A percentile compares a stretch with the other conserved stretches of the same genome.
These are phyloP conservation scores for Boletus bicolor DNA, from an alignment of 768 basidiomycete genomes.

Conservation along the genomic window DNA sequence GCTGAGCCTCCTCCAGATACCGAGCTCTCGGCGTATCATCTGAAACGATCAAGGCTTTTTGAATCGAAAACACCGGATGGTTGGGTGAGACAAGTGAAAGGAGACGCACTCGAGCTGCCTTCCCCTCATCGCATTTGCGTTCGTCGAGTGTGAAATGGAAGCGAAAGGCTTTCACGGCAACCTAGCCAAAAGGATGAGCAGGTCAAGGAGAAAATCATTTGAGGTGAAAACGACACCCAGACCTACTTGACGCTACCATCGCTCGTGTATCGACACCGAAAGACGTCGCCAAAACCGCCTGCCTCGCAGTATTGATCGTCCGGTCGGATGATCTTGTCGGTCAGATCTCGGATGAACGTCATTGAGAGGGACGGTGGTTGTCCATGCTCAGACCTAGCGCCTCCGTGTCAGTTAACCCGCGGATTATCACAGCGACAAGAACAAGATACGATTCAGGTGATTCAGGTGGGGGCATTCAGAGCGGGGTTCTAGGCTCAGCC, in stretches of 20 bases:
- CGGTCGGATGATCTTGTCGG: background rate
- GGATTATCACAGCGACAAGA: background rate
- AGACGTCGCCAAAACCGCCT: conserved; percentile 9
- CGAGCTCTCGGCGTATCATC: conserved; percentile 8
- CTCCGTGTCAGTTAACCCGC: too few species aligned
- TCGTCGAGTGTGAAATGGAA: conserved; percentile 6
- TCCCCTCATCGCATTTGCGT: background rate
- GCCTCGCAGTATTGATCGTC: background rate
- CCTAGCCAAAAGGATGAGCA: background rate
- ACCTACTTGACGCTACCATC: conserved; percentile 1
- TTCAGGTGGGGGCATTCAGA: background rate
- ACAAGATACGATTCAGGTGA: background rate
- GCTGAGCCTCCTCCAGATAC: conserved; percentile 2
- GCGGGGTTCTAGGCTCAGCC: background rate
- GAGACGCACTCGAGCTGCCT: conserved; percentile 1
- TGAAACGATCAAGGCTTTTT: background rate
- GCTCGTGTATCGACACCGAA: background rate
- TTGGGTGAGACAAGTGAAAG: background rate
- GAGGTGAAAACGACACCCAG: background rate
- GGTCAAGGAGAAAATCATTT: background rate
- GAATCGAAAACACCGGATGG: background rate
- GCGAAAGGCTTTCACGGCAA: conserved; percentile 9
- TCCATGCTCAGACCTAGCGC: background rate
- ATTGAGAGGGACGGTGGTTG: background rate
- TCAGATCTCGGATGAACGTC: background rate